phyloP scores from a whole-genome alignment of 2,329 filamentous ascomycete genomes.

The Dactylellina drechsleri region DNA sequence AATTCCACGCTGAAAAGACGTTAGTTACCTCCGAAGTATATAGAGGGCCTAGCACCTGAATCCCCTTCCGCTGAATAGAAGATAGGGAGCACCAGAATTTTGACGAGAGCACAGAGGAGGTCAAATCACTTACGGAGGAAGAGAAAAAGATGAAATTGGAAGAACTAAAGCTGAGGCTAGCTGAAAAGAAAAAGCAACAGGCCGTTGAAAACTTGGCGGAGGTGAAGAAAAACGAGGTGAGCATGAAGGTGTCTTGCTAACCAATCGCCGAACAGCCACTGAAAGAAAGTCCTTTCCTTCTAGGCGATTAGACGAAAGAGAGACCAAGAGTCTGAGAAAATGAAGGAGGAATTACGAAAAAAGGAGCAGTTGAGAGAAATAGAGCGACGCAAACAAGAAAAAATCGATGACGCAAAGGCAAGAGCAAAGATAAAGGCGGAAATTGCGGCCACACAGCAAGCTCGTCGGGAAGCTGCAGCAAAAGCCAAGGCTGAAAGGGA shows the following conservation, averaged over 20 bases:
- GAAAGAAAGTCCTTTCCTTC: conserved; percentile 19
- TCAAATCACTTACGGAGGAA: conserved; percentile 88
- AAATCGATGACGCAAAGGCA: conserved; percentile 82
- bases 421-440: conserved; percentile 90
- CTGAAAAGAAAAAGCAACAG: conserved; percentile 76
- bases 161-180: conserved; percentile 74
- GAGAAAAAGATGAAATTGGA: conserved; percentile 84
- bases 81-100: conserved; percentile 85
- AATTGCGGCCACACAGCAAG: conserved; percentile 94
- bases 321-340: conserved; percentile 86
- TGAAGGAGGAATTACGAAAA: conserved; percentile 86
- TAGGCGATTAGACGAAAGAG: conserved; percentile 80
- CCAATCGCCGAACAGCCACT: neutral
- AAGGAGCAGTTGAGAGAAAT: conserved; percentile 95
- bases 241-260: conserved; percentile 17
- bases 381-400: conserved; percentile 85
- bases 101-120: conserved; percentile 89
- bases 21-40: conserved; percentile 60
- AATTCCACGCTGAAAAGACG: conserved; percentile 91
- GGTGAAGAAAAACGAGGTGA: conserved; percentile 83
- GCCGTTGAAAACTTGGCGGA: conserved; percentile 80
- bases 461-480: conserved; percentile 84
- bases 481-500: conserved; percentile 85
- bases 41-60: neutral
- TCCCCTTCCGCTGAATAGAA: neutral